phyloP scores from a whole-genome alignment of 2,329 filamentous ascomycete genomes.

The Paecilomyces niveus region DNA sequence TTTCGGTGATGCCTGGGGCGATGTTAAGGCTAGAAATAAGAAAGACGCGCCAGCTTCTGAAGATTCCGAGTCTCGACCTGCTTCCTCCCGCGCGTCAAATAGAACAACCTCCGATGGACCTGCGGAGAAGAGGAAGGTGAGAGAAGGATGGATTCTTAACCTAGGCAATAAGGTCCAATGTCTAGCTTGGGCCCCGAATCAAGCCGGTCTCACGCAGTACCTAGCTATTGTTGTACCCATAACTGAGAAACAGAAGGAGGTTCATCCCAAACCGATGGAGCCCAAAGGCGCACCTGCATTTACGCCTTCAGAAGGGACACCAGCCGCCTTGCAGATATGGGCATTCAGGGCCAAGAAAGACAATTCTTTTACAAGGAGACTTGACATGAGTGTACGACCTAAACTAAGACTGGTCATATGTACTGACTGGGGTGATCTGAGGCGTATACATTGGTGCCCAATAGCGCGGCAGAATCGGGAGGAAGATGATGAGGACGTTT shows the following conservation, averaged over 20 bases:
- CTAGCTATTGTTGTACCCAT: conserved; percentile 44
- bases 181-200: conserved; percentile 41
- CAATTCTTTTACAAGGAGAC: conserved; percentile 22
- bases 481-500: conserved; percentile 20
- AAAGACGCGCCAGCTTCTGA: conserved; percentile 2
- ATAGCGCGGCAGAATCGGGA: conserved; percentile 27
- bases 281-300: conserved; percentile 43
- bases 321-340: conserved; percentile 54
- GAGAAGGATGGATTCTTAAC: conserved; percentile 50
- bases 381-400: conserved; percentile 41
- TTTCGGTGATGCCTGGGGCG: conserved; percentile 39
- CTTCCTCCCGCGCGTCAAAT: background rate
- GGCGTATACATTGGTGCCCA: conserved; percentile 52
- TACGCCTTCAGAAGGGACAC: conserved; percentile 40
- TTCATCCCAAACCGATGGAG: conserved; percentile 18
- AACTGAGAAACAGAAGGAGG: conserved; percentile 27
- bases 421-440: conserved; percentile 51
- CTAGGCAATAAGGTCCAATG: conserved; percentile 48
- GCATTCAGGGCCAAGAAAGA: conserved; percentile 38
- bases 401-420: conserved; percentile 46
- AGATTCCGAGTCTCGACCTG: background rate
- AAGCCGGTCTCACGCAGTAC: conserved; percentile 45
- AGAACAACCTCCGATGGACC: conserved; percentile 5
- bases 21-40: conserved; percentile 9
- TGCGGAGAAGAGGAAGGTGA: conserved; percentile 16